Conservation (phyloP, 805 yeast species). For the Lachancea mirantina region DNA sequence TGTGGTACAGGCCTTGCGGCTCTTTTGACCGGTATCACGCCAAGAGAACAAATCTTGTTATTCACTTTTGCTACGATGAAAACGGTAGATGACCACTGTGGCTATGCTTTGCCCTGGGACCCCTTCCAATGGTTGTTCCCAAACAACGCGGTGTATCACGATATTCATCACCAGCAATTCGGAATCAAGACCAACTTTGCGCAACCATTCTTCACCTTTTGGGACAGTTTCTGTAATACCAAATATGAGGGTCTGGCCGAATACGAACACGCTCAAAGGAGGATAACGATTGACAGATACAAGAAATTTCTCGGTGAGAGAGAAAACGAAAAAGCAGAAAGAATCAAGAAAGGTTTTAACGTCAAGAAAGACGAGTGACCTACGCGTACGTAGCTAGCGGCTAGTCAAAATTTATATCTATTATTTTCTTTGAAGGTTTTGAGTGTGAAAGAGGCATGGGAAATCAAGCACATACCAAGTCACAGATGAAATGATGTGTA, state of each 20-base stretch:
- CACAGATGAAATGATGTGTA: no score
- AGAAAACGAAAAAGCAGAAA: slow-evolving; percentile 25
- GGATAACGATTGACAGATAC: slow-evolving; percentile 61
- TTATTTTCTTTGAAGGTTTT: no score
- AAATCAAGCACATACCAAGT: no score
- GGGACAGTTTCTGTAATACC: slow-evolving; percentile 76
- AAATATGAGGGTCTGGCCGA: slow-evolving; percentile 60
- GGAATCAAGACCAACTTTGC: slow-evolving; percentile 90
- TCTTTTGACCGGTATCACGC: slow-evolving; percentile 52
- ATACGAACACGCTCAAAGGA: slow-evolving; percentile 58
- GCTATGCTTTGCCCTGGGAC: slow-evolving; percentile 90
- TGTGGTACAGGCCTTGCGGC: slow-evolving; percentile 85
- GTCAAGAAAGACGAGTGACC: slow-evolving; percentile 7
- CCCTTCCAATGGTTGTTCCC: slow-evolving; percentile 88
- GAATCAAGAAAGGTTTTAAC: slow-evolving; percentile 7
- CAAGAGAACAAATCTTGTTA: slow-evolving; percentile 68
- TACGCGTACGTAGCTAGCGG: not conserved
- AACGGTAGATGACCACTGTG: slow-evolving; percentile 98
- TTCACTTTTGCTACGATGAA: slow-evolving; percentile 88
- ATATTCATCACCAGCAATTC: slow-evolving; percentile 94
- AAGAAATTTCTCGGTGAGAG: slow-evolving; percentile 45
- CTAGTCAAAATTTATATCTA: no score
- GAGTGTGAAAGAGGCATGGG: no score
- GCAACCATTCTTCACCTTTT: slow-evolving; percentile 92
- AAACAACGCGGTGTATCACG: slow-evolving; percentile 92